Conservation (phyloP, 345 rosid species). For the Rubroshorea leprosula region DNA sequence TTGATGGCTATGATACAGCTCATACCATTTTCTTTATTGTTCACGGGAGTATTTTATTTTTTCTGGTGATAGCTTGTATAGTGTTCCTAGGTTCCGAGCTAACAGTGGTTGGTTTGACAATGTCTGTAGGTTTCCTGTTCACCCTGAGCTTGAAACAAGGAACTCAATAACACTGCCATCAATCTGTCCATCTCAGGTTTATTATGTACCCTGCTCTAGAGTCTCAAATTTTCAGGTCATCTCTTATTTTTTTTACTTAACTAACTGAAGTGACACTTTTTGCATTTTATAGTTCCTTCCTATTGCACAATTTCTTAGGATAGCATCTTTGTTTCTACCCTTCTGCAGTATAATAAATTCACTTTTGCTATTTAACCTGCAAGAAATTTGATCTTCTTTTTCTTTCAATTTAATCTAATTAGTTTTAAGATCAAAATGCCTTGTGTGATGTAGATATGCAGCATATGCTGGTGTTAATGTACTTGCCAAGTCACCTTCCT, state of each 20-base stretch:
- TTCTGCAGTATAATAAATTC: background rate
- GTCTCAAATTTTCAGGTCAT: background rate
- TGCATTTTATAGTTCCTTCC: background rate
- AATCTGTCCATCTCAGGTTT: slow-evolving; percentile 84
- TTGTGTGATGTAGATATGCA: background rate
- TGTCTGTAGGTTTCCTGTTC: slow-evolving; percentile 59
- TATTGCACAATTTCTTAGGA: background rate
- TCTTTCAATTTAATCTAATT: background rate
- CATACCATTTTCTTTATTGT: background rate
- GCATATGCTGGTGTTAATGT: no score
- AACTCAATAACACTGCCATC: slow-evolving; percentile 72
- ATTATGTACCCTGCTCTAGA: background rate
- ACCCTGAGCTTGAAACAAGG: slow-evolving; percentile 85
- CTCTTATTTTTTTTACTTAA: background rate
- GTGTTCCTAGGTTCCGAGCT: background rate
- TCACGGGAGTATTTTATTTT: background rate
- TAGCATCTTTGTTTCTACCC: background rate
- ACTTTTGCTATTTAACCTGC: background rate
- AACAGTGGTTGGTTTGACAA: slow-evolving; percentile 14
- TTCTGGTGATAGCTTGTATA: slow-evolving; percentile 3
- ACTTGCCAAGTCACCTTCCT: no score
- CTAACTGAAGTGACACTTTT: background rate
- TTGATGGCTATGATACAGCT: background rate
- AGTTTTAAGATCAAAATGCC: background rate
- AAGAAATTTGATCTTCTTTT: slow-evolving; percentile 2